Conservation (phyloP, 1,284 basidiomycete species). For the Abortiporus biennis region DNA sequence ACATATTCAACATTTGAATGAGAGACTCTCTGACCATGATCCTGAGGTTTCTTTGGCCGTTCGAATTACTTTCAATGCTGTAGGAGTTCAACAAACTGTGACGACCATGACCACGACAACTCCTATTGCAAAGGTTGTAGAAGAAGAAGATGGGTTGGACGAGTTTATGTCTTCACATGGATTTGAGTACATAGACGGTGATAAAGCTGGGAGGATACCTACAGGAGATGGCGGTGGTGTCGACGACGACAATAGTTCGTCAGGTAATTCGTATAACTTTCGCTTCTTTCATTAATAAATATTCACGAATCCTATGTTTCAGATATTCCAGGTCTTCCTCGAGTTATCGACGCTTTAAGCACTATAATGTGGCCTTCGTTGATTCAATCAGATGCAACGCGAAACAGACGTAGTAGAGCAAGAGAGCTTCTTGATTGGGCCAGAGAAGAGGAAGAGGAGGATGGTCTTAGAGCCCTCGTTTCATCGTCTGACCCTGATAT, state of each 20-base stretch:
- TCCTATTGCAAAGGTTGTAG: slow-evolving; percentile 2
- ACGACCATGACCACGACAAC: slow-evolving; percentile 7
- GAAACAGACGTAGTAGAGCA: slow-evolving; percentile 25
- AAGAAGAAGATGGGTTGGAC: slow-evolving; percentile 50
- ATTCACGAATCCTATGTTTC: background rate
- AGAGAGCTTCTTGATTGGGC: slow-evolving; percentile 29
- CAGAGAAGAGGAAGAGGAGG: slow-evolving; percentile 26
- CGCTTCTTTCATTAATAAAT: background rate
- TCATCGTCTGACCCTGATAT: slow-evolving; percentile 13
- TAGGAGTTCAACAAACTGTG: slow-evolving; percentile 17
- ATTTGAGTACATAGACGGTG: slow-evolving; percentile 66
- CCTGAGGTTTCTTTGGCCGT: slow-evolving; percentile 71
- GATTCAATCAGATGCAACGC: slow-evolving; percentile 30
- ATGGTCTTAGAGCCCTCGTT: slow-evolving; percentile 28
- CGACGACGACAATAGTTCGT: slow-evolving; percentile 22
- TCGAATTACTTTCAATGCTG: slow-evolving; percentile 28
- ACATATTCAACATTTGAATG: slow-evolving; percentile 43
- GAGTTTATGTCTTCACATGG: slow-evolving; percentile 58
- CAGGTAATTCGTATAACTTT: slow-evolving; percentile 12
- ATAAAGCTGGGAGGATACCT: slow-evolving; percentile 15
- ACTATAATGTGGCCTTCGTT: slow-evolving; percentile 85
- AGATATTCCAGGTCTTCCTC: slow-evolving; percentile 57
- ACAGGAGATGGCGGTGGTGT: slow-evolving; percentile 18
- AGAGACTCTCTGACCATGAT: slow-evolving; percentile 40
- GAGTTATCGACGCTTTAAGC: slow-evolving; percentile 71